Evolutionary conservation across 208 protist species (phyloP).

Genomic region (Leishmania braziliensis): DNA sequence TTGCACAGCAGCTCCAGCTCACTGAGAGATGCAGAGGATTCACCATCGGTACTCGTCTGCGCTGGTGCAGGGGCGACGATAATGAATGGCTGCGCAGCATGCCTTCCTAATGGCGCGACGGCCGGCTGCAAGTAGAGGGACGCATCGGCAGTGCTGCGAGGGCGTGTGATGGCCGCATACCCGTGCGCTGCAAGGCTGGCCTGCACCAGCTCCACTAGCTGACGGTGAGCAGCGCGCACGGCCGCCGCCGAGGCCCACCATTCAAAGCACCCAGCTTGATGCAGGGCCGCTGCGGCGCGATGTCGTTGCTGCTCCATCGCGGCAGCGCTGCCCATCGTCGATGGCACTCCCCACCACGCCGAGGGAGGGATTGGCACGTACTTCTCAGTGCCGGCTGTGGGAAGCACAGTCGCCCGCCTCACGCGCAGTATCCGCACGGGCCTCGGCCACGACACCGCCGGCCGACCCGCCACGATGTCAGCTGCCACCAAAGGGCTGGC

Average conservation of each 20-base stretch:
- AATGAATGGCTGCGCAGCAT: neutral
- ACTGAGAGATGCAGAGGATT: neutral
- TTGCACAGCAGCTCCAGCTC: conserved; percentile 55
- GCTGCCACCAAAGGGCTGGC: neutral
- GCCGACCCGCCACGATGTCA: conserved; percentile 17
- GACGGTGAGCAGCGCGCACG: conserved; percentile 33
- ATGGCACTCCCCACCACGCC: conserved; percentile 14
- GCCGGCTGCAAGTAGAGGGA: conserved; percentile 5
- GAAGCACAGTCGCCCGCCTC: conserved; percentile 61
- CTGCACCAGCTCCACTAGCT: conserved; percentile 24
- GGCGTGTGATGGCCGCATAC: conserved; percentile 5
- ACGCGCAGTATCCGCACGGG: conserved; percentile 60
- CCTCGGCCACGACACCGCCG: conserved; percentile 37
- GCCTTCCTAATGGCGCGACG: neutral
- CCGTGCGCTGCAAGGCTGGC: neutral
- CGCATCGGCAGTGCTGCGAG: conserved; percentile 12
- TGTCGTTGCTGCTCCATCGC: conserved; percentile 3
- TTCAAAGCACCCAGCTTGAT: conserved; percentile 51
- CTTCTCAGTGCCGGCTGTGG: conserved; percentile 55
- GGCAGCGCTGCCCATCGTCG: neutral
- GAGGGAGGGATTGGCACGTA: conserved; percentile 10
- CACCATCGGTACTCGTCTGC: neutral
- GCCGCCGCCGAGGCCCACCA: conserved; percentile 47
- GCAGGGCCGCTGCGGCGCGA: conserved; percentile 19
- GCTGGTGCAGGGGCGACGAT: conserved; percentile 1